Percentiles rank a stretch among this genome's conserved stretches.
phyloP scores from a whole-genome alignment of 495 filamentous ascomycete species.

The Letharia lupina region DNA sequence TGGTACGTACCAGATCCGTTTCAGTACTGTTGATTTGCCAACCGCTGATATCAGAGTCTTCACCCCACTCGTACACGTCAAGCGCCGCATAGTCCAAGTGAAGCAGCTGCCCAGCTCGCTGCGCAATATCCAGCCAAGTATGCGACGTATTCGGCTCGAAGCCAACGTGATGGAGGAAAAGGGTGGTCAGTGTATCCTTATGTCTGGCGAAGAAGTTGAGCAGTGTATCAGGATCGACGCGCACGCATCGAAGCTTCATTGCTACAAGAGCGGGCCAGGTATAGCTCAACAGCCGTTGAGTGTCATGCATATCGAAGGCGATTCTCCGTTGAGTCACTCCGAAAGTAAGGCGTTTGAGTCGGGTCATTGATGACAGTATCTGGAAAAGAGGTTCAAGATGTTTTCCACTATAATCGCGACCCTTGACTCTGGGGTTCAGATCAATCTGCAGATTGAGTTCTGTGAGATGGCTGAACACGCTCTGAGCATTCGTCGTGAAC shows the following conservation, averaged over 20 bases:
- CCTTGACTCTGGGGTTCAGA: neutral
- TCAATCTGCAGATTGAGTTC: slow-evolving; percentile 1
- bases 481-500: neutral
- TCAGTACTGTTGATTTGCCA: neutral
- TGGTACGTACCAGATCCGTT: neutral
- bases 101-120: neutral
- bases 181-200: neutral
- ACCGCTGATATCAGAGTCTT: neutral
- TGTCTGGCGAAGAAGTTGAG: neutral
- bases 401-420: neutral
- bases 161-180: neutral
- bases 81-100: neutral
- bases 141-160: neutral
- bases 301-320: neutral
- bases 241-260: neutral
- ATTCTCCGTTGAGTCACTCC: neutral
- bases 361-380: neutral
- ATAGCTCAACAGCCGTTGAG: neutral
- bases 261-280: neutral
- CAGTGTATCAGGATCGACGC: neutral
- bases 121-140: neutral
- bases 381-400: neutral
- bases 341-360: neutral
- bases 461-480: neutral
- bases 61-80: neutral